phyloP scores from a whole-genome alignment of 2,329 filamentous ascomycete genomes.

The Xylariales sp. region DNA sequence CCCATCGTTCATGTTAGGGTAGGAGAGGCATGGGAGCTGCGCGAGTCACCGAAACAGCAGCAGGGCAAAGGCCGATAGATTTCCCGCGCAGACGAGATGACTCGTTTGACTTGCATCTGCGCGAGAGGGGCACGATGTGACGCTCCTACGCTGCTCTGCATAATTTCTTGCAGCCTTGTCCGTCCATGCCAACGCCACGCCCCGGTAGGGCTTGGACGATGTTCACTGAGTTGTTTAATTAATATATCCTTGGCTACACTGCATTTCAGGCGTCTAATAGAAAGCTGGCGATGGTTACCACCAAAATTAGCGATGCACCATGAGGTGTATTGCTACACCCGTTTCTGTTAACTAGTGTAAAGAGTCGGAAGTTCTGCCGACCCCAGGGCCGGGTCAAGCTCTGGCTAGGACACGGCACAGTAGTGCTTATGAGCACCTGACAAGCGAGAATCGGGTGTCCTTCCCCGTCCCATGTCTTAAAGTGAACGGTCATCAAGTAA shows the following conservation, averaged over 20 bases:
- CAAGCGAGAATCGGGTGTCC: constrained; percentile 45
- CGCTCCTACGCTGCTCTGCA: constrained; percentile 42
- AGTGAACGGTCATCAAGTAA: constrained; percentile 9
- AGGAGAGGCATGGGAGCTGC: constrained; percentile 26
- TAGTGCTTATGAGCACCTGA: constrained; percentile 39
- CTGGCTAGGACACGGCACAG: constrained; percentile 37
- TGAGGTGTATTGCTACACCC: constrained; percentile 10
- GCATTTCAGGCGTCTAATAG: constrained; percentile 27
- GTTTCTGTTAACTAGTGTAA: constrained; percentile 1
- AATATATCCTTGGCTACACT: constrained; percentile 33
- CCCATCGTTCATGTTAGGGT: constrained; percentile 24
- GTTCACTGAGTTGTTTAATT: constrained; percentile 28
- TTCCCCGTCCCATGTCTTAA: constrained; percentile 43
- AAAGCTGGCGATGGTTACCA: constrained; percentile 21
- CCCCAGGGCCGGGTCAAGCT: constrained; percentile 31
- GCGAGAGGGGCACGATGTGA: constrained; percentile 28
- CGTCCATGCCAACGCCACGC: constrained; percentile 34
- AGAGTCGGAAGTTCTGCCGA: constrained; percentile 29
- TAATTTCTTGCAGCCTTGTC: constrained; percentile 44
- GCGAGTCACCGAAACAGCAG: constrained; percentile 25
- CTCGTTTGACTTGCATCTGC: constrained; percentile 45
- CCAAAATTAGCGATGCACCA: constrained; percentile 5
- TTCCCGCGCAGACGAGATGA: constrained; percentile 27
- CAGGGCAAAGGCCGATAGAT: constrained; percentile 24
- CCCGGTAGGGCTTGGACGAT: constrained; percentile 36